These are phyloP conservation scores for Gonapodya prolifera DNA, from an alignment of 192 early-diverging fungal species.

Conservation along the genomic window DNA sequence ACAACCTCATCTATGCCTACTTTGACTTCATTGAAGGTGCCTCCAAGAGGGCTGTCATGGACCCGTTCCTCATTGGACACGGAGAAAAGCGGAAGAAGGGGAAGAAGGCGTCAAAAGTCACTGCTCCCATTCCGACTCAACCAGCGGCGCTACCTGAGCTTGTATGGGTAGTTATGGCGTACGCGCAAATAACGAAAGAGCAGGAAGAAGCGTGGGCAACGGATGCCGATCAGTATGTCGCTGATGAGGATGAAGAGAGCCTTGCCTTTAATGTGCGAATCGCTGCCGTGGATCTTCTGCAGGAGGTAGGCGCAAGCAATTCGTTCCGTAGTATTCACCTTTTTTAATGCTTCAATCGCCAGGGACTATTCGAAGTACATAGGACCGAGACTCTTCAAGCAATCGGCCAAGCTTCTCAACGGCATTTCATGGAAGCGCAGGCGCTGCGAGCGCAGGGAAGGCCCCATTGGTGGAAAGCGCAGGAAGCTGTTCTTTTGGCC, in stretches of 20 bases:
- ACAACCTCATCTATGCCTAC: constrained; percentile 47
- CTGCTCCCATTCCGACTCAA: background rate
- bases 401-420: constrained; percentile 33
- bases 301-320: background rate
- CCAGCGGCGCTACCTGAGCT: constrained; percentile 21
- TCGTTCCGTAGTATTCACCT: constrained; percentile 18
- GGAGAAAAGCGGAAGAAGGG: background rate
- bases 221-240: constrained; percentile 79
- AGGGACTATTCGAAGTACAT: constrained; percentile 41
- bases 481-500: constrained; percentile 69
- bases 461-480: constrained; percentile 68
- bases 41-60: constrained; percentile 21
- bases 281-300: constrained; percentile 63
- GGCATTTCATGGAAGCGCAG: constrained; percentile 34
- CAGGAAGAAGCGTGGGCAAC: constrained; percentile 65
- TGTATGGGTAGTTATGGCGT: constrained; percentile 43
- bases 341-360: constrained; percentile 9
- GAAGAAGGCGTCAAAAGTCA: background rate
- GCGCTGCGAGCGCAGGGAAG: constrained; percentile 33
- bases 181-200: constrained; percentile 61
- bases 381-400: constrained; percentile 35
- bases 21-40: constrained; percentile 56
- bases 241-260: constrained; percentile 82
- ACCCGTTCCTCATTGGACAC: background rate
- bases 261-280: constrained; percentile 78